These are phyloP conservation scores for Diaporthe citriasiana DNA, from an alignment of 2,329 filamentous ascomycete genomes.

Conservation along the genomic window DNA sequence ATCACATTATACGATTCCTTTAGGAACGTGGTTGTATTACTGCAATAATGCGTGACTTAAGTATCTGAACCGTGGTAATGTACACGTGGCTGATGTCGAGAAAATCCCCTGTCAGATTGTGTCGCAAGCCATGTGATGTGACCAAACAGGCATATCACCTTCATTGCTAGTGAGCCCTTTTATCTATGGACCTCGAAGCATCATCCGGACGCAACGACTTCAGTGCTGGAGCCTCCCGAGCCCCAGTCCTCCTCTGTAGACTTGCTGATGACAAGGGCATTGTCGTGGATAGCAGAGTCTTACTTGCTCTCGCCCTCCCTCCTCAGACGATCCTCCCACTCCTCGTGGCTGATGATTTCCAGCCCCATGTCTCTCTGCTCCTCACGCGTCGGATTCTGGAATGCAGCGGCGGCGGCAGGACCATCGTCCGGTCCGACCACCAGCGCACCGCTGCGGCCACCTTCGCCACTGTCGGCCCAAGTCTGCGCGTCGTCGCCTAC, in stretches of 20 bases:
- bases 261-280: not conserved
- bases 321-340: conserved; percentile 49
- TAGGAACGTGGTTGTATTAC: too few species aligned
- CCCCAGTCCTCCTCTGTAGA: not conserved
- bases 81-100: not conserved
- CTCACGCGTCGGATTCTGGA: not conserved
- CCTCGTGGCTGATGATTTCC: conserved; percentile 45
- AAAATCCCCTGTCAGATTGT: not conserved
- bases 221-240: too few species aligned
- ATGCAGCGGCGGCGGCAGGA: not conserved
- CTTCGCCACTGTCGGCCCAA: conserved; percentile 16
- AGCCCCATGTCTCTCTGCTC: conserved; percentile 39
- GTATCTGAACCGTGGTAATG: not conserved
- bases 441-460: not conserved
- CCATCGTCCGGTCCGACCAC: not conserved
- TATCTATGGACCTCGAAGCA: not conserved
- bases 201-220: not conserved
- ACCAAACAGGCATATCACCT: not conserved
- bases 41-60: too few species aligned
- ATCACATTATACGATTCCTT: too few species aligned
- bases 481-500: conserved; percentile 47
- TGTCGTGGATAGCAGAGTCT: not conserved
- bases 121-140: not conserved
- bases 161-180: too few species aligned
- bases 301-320: conserved; percentile 45